Conservation (phyloP, 768 basidiomycete genomes). For the Hericium erinaceus region DNA sequence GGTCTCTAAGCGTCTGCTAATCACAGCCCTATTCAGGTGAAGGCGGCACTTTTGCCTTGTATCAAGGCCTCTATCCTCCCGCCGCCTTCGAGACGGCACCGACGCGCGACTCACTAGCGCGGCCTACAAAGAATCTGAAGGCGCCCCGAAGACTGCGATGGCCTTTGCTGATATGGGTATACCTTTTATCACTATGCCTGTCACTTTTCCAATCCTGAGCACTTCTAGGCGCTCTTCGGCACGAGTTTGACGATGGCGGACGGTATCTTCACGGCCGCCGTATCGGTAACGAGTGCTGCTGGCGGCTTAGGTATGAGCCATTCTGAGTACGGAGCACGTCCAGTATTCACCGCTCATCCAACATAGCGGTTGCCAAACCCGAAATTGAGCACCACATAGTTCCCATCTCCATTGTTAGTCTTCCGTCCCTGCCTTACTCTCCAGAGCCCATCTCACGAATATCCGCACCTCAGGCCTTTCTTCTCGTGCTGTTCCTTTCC, state of each 20-base stretch:
- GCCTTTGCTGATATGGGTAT: conserved; percentile 49
- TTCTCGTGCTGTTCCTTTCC: conserved; percentile 45
- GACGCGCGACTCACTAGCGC: conserved; percentile 15
- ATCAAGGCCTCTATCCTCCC: conserved; percentile 51
- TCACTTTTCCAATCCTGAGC: neutral
- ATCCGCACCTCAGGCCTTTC: conserved; percentile 31
- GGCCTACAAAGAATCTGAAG: conserved; percentile 1
- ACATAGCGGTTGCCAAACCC: conserved; percentile 40
- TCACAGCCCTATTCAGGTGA: conserved; percentile 32
- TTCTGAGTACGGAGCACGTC: neutral
- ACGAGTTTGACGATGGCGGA: conserved; percentile 61
- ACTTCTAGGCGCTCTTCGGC: conserved; percentile 45
- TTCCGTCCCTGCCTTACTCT: neutral
- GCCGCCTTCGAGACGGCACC: conserved; percentile 10
- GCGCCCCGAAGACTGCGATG: conserved; percentile 27
- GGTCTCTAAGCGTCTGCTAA: neutral
- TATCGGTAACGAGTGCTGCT: conserved; percentile 60
- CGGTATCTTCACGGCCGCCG: conserved; percentile 60
- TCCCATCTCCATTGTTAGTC: conserved; percentile 51
- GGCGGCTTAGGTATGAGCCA: conserved; percentile 38
- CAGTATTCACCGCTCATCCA: neutral
- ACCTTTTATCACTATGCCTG: conserved; percentile 7
- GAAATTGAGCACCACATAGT: conserved; percentile 36
- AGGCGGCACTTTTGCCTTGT: conserved; percentile 60
- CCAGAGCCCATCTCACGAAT: neutral